Evolutionary conservation across 140 eudicot species (phyloP), one percentile per base, ranked within the genome.

Genomic region (Erigeron philadelphicus): DNA sequence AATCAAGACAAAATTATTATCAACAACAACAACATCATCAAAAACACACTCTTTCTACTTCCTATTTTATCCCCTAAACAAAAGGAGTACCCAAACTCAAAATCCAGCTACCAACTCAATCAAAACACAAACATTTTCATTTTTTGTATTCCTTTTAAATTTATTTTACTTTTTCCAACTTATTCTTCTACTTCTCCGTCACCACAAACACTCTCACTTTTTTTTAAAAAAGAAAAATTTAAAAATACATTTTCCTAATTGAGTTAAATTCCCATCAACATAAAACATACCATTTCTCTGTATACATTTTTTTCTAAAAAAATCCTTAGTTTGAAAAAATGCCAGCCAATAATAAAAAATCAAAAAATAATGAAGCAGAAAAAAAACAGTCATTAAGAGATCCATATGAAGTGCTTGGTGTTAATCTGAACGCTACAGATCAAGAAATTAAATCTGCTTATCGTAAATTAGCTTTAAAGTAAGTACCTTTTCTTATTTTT

Each of bases 381-480:
- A 89, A 67, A 61, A 89, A 78, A 79, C 82, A 64, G 76, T 75
- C 76, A 10, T 66, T 93, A 41, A 82, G 94, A 81, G 97, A 94
- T 68, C 95, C 99, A 1, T 94, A 94, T 53, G 99, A 87, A 70
- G 96, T 87, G 64, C 88, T 93, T 54, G 90, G 96, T 19, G 94
- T 89, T 56, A 57, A 80, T 23, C 84, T 83, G 17, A 87, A 73
- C 84, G 83, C 95, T 40, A 86, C 98, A 19, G 98, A 93, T 86
- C 98, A 93, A 53, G 96, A 93, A 80, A 84, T 93, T 71, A 93
- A 93, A 68, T 72, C 77, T 13, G 96, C 98, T 74, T 93, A 89
- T 49, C 83, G 98, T 40, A 93, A 89, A 87, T 62, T 94, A 83
- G 99, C 99, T 52, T 73, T 94, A 60, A 94, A 89, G 97, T 89